phyloP scores from a whole-genome alignment of 768 basidiomycete species.

The Rhodosporidiobolus odoratus region DNA sequence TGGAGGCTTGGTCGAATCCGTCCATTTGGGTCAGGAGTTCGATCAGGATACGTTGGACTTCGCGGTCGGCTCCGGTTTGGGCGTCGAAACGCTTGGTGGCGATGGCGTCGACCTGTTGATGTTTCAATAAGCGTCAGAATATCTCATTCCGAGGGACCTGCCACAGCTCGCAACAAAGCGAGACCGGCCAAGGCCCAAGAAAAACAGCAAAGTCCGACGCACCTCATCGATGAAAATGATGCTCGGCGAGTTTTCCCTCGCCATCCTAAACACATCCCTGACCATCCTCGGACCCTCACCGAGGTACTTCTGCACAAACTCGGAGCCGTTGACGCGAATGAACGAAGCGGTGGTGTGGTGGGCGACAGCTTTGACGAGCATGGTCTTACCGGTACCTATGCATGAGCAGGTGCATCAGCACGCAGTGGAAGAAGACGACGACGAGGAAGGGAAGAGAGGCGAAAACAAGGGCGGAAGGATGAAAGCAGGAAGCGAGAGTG shows the following conservation, averaged over 20 bases:
- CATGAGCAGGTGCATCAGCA: slow-evolving; percentile 42
- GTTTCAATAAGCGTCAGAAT: not conserved
- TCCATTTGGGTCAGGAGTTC: slow-evolving; percentile 99
- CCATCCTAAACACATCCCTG: slow-evolving; percentile 95
- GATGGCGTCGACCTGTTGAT: slow-evolving; percentile 89
- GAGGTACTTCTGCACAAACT: slow-evolving; percentile 99
- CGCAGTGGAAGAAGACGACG: not conserved
- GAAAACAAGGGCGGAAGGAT: not conserved
- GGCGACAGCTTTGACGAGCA: slow-evolving; percentile 99
- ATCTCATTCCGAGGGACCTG: not conserved
- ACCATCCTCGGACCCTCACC: slow-evolving; percentile 99
- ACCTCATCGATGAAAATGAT: slow-evolving; percentile 96
- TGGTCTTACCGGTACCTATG: slow-evolving; percentile 93
- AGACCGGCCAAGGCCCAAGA: not conserved
- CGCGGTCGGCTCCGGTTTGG: slow-evolving; percentile 96
- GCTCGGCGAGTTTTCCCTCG: slow-evolving; percentile 90
- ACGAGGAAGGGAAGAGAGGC: not conserved
- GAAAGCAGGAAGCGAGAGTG: slow-evolving; percentile 33
- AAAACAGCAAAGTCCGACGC: not conserved
- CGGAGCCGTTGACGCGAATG: slow-evolving; percentile 95
- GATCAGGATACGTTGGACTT: slow-evolving; percentile 95
- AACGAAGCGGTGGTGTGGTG: slow-evolving; percentile 95
- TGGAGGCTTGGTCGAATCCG: slow-evolving; percentile 97
- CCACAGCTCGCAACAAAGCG: not conserved
- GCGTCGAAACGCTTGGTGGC: slow-evolving; percentile 99